A percentile compares a stretch with the other conserved stretches of the same genome.
phyloP scores from a whole-genome alignment of 805 yeast genomes.

The Peterozyma toletana region DNA sequence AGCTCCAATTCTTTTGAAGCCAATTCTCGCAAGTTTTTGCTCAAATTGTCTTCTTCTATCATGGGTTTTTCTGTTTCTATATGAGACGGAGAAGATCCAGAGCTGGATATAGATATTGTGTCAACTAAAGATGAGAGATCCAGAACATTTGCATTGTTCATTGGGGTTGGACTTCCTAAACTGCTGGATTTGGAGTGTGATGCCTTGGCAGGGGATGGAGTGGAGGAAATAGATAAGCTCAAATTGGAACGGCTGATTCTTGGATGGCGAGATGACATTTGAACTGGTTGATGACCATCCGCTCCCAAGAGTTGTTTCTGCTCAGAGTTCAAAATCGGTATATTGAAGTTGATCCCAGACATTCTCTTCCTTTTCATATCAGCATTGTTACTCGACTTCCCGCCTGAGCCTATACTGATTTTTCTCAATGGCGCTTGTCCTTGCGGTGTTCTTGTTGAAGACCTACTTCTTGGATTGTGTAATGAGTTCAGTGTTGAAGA shows the following conservation, averaged over 20 bases:
- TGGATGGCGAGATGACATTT: background rate
- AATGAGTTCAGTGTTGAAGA: no score
- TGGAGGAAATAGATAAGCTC: background rate
- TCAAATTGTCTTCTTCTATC: slow-evolving; percentile 31
- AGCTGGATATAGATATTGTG: slow-evolving; percentile 2
- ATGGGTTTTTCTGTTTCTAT: no score
- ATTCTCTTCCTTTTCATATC: slow-evolving; percentile 1
- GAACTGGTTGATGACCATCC: background rate
- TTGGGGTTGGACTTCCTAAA: background rate
- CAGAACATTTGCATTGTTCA: background rate
- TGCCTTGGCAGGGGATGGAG: background rate
- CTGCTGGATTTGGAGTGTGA: background rate
- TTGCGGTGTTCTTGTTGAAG: no score
- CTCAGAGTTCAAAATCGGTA: slow-evolving; percentile 5
- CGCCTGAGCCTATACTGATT: slow-evolving; percentile 3
- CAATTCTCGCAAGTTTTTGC: slow-evolving; percentile 47
- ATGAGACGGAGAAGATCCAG: background rate
- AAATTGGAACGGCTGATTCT: background rate
- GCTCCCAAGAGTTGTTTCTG: no score
- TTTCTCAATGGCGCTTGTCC: no score
- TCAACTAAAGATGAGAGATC: slow-evolving; percentile 1
- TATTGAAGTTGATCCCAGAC: slow-evolving; percentile 8
- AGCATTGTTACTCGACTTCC: background rate
- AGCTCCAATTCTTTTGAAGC: slow-evolving; percentile 67
- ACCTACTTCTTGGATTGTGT: no score